These are phyloP conservation scores for Rhynchosporium secalis DNA, from an alignment of 2,329 filamentous ascomycete genomes.

Conservation along the genomic window DNA sequence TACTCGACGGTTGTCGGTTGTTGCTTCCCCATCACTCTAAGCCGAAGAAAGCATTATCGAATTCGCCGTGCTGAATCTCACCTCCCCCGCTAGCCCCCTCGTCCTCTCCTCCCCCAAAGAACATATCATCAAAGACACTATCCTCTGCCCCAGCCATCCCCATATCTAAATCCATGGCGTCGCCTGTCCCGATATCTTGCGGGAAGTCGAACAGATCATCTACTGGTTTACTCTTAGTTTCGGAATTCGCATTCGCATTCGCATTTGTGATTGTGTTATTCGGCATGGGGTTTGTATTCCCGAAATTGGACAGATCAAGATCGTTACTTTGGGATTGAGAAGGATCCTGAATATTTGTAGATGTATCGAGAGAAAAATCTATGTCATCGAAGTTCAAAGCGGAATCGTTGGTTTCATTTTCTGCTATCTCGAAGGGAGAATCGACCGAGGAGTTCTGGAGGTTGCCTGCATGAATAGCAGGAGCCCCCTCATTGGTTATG, in stretches of 20 bases:
- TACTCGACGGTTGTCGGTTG: no score
- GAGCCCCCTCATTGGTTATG: slow-evolving; percentile 30
- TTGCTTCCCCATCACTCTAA: slow-evolving; percentile 19
- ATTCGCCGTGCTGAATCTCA: slow-evolving; percentile 36
- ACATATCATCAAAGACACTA: slow-evolving; percentile 38
- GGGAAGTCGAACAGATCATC: slow-evolving; percentile 31
- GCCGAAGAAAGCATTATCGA: slow-evolving; percentile 37
- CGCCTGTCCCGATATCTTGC: slow-evolving; percentile 14
- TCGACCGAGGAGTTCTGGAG: slow-evolving; percentile 34
- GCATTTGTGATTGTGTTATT: slow-evolving; percentile 34
- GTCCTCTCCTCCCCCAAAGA: slow-evolving; percentile 31
- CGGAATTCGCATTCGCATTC: slow-evolving; percentile 23
- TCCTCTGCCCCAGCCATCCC: slow-evolving; percentile 44
- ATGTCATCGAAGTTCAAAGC: slow-evolving; percentile 35
- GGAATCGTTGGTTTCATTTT: slow-evolving; percentile 24
- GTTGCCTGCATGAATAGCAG: slow-evolving; percentile 21
- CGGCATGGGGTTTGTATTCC: slow-evolving; percentile 43
- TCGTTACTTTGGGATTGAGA: slow-evolving; percentile 33
- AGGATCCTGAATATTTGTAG: slow-evolving; percentile 26
- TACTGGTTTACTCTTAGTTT: slow-evolving; percentile 24
- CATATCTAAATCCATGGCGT: slow-evolving; percentile 50
- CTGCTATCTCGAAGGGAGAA: slow-evolving; percentile 35
- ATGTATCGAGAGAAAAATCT: slow-evolving; percentile 33
- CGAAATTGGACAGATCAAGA: slow-evolving; percentile 39
- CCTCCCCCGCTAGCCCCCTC: slow-evolving; percentile 26